Conservation (phyloP, 495 filamentous ascomycete species). For the Umbilicaria muhlenbergii region DNA sequence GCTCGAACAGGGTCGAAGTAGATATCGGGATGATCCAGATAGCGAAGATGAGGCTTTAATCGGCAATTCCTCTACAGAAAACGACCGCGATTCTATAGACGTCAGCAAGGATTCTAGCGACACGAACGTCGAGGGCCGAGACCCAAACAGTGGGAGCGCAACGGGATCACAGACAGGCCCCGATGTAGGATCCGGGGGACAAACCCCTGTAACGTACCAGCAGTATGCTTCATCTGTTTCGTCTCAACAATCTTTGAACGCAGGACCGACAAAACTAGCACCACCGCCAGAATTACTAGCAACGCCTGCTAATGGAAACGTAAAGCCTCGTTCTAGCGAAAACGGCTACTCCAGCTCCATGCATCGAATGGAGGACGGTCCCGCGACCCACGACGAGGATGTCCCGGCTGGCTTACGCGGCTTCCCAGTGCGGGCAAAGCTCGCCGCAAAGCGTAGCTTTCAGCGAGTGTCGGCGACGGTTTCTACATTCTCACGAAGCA, state of each 20-base stretch:
- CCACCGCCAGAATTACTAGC: conserved; percentile 9
- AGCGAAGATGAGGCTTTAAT: conserved; percentile 20
- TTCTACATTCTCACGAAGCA: neutral
- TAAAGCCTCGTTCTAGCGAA: conserved; percentile 1
- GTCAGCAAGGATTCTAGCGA: conserved; percentile 14
- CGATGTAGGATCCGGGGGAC: conserved; percentile 8
- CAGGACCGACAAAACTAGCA: neutral
- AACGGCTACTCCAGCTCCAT: too few species aligned
- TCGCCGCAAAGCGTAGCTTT: conserved; percentile 2
- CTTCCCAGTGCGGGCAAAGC: conserved; percentile 6
- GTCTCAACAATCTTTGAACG: conserved; percentile 2
- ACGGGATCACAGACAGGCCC: conserved; percentile 2
- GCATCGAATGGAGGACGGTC: too few species aligned
- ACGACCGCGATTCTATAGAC: too few species aligned
- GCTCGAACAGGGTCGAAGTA: conserved; percentile 46
- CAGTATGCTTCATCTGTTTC: conserved; percentile 12
- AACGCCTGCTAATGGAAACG: conserved; percentile 18
- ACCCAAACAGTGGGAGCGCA: neutral
- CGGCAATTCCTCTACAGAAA: conserved; percentile 6
- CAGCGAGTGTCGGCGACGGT: conserved; percentile 1
- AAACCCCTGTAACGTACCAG: conserved; percentile 15
- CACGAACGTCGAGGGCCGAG: conserved; percentile 1
- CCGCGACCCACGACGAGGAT: neutral
- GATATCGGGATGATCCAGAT: conserved; percentile 47
- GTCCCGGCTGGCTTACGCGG: conserved; percentile 11